Evolutionary conservation across 1,284 basidiomycete genomes (phyloP), one percentile per base, ranked within the genome.

Genomic region (Cutaneotrichosporon mucoides): DNA sequence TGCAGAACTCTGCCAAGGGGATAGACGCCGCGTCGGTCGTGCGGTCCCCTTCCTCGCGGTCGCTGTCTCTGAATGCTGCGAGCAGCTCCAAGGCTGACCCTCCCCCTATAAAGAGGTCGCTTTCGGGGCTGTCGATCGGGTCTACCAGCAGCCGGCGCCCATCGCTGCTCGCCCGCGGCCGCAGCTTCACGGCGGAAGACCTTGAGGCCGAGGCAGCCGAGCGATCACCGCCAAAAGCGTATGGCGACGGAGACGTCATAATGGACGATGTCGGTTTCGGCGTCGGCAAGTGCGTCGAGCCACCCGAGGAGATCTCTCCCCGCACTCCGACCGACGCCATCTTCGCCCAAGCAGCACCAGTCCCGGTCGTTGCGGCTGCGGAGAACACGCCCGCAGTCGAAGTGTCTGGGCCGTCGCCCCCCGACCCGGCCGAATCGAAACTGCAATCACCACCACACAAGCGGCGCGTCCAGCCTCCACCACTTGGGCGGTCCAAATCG

Each of bases 121-220:
- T 24, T 2, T 38, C 69, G 9, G 48, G 57, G 3, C 57, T 63
- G n/a, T 49, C 63, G 10, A 58, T 62, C 9, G 66, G 68, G 5
- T 65, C 67, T 46, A 34, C 55, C 45, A 56, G 41, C 15, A 47
- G 52, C 53, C 46, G 60, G 37, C 50, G 72, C 1, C 71, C 71
- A 0, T 61, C 68, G 50, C 67, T 77, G 1, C 65, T 79, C 1
- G 75, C 74, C 45, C 65, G 76, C 43, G 76, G 76, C 5, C 62
- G 70, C 9, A 76, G 72, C 61, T 79, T 77, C 56, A 79, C 77
- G 6, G 77, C 77, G 1, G 65, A 66, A 12, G 77, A 79, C 53
- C 69, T 79, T 4, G 65, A 68, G 40, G 67, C 61, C 4, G 71
- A 69, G 53, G 48, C 54, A 24, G 24, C 24, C 2, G 24, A 24